Evolutionary conservation across 2,329 filamentous ascomycete genomes (phyloP), one percentile per base, ranked within the genome.

Genomic region (Fusarium sp.): DNA sequence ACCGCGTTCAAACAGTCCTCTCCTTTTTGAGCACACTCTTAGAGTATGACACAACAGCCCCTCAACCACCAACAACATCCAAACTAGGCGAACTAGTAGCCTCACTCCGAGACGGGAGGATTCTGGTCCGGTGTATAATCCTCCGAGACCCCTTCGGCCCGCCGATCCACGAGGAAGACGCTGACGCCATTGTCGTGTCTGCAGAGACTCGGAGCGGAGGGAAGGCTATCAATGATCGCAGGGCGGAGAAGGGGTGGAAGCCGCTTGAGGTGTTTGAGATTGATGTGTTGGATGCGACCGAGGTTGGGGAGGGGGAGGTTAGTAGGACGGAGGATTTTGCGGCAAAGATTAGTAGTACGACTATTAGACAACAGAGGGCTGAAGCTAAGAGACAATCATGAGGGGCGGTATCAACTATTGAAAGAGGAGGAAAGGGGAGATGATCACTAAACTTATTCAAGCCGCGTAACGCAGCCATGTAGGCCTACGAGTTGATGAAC

Each of bases 91-190:
- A 84, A 69, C 60, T 81, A 2, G 73, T 80, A 14, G 89, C 91
- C 1, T 82, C 81, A 7, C 90, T 95, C 70, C 87, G 90, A 3
- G 85, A 87, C 62, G 89, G 88, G 38, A 81, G 82, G 0, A 84
- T 98, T 64, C 84, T 87, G 4, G 88, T 98, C 58, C 92, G 93
- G 75, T 95, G 94, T 79, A 93, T 96, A 53, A 90, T 95, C 79
- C 95, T 99, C 63, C 92, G 92, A 76, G 95, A 99, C 80, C 89
- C 93, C 0, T 98, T 93, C 82, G 96, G 96, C 0, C 96, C 96
- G 5, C 98, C 96, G 0, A 93, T 97, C 70, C 94, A 94, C 0
- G 92, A 96, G 66, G 89, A 94, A 80, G 85, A 88, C 33, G 92
- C 98, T 71, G 91, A 93, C 51, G 94, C 92, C 1, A 87, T 99